These are phyloP conservation scores for Quambalaria eucalypti DNA, from an alignment of 1,284 basidiomycete genomes.

Conservation along the genomic window DNA sequence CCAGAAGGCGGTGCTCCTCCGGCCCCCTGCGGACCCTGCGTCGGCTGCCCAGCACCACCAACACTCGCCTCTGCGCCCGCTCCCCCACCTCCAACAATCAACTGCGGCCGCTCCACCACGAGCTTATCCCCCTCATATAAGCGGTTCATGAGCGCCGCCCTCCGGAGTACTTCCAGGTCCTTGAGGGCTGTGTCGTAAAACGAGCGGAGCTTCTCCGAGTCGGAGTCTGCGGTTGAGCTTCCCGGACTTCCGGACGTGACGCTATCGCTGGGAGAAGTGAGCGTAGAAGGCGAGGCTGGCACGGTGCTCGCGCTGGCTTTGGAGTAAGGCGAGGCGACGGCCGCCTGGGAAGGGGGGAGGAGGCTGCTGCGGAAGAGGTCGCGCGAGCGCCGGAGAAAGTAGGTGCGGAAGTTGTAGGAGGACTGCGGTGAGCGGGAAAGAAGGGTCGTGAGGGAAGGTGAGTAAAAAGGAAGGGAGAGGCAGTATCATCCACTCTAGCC, in stretches of 20 bases:
- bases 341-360: conserved; percentile 18
- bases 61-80: conserved; percentile 8
- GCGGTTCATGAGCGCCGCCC: conserved; percentile 40
- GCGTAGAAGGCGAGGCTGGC: conserved; percentile 25
- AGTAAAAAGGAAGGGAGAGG: background rate
- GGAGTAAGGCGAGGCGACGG: conserved; percentile 28
- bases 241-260: background rate
- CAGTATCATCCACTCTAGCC: background rate
- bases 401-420: conserved; percentile 46
- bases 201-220: conserved; percentile 2
- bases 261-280: conserved; percentile 15
- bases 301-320: conserved; percentile 26
- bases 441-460: background rate
- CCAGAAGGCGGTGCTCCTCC: conserved; percentile 12
- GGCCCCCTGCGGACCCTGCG: background rate
- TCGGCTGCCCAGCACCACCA: conserved; percentile 8
- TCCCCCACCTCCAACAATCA: conserved; percentile 35
- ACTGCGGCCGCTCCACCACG: conserved; percentile 37
- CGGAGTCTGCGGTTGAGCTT: background rate
- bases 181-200: conserved; percentile 14
- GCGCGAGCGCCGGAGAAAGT: conserved; percentile 42
- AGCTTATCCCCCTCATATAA: conserved; percentile 44
- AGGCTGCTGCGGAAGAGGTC: conserved; percentile 41
- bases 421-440: conserved; percentile 14
- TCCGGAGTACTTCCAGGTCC: conserved; percentile 21